Evolutionary conservation across 2,329 filamentous ascomycete species (phyloP).

Genomic region (Aspergillus sp.): DNA sequence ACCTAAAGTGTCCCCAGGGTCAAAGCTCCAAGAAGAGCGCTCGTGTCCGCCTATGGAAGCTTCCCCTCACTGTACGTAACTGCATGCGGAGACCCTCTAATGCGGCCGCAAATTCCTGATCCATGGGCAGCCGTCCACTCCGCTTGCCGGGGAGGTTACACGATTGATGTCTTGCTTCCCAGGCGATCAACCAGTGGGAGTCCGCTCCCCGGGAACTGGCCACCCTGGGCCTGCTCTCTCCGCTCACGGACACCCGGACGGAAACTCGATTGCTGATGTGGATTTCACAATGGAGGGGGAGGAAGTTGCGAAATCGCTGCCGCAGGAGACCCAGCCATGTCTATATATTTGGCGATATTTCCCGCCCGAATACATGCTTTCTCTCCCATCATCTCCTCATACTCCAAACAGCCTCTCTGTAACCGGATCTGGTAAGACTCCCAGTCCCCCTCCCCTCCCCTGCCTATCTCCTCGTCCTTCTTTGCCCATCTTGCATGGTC

Average conservation of each 20-base stretch:
- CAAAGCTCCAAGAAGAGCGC: neutral
- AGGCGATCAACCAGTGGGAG: neutral
- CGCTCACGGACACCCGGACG: conserved; percentile 7
- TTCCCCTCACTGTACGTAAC: conserved; percentile 2
- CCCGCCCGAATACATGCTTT: conserved; percentile 8
- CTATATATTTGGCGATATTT: conserved; percentile 22
- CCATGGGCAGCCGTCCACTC: neutral
- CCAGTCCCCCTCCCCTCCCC: neutral
- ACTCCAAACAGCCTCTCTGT: conserved; percentile 5
- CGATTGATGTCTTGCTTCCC: neutral
- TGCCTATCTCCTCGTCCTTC: neutral
- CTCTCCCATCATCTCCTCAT: conserved; percentile 13
- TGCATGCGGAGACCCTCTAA: conserved; percentile 4
- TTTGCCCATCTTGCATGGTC: conserved; percentile 1
- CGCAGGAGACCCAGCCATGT: neutral
- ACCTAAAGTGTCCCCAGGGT: neutral
- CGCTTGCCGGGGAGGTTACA: neutral
- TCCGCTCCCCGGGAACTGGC: neutral
- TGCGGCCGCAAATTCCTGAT: neutral
- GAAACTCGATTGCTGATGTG: neutral
- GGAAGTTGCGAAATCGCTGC: conserved; percentile 3
- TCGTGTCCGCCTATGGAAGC: neutral
- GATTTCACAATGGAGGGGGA: conserved; percentile 3
- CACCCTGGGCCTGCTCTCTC: neutral
- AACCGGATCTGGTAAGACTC: conserved; percentile 10